phyloP scores from a whole-genome alignment of 1,139 yeast species.

The Saccharomycopsis hybrid region DNA sequence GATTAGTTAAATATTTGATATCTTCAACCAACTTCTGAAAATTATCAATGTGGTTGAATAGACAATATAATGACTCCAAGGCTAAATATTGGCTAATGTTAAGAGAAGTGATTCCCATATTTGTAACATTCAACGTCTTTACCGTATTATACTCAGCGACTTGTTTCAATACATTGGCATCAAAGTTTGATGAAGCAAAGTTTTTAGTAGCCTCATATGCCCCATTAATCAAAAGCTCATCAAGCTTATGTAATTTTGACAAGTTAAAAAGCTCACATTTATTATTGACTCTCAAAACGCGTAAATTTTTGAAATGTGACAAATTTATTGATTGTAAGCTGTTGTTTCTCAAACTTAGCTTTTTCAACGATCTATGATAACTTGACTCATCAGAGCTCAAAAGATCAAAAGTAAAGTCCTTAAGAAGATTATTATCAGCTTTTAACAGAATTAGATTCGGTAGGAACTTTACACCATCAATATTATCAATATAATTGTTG shows the following conservation, averaged over 20 bases:
- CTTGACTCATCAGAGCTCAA: not conserved
- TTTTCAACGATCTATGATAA: conserved; percentile 34
- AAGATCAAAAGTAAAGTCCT: conserved; percentile 22
- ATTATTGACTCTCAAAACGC: conserved; percentile 44
- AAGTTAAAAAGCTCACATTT: conserved; percentile 30
- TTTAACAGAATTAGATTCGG: conserved; percentile 37
- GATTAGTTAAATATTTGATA: conserved; percentile 30
- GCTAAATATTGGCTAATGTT: conserved; percentile 38
- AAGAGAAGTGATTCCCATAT: conserved; percentile 31
- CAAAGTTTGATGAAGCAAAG: not conserved
- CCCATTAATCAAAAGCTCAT: conserved; percentile 39
- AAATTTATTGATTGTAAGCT: conserved; percentile 32
- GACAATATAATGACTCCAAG: conserved; percentile 37
- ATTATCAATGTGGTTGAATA: conserved; percentile 40
- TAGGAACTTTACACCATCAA: conserved; percentile 35
- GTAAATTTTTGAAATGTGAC: conserved; percentile 33
- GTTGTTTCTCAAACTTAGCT: conserved; percentile 40
- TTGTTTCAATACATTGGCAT: conserved; percentile 16
- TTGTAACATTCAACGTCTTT: conserved; percentile 40
- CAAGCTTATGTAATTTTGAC: conserved; percentile 31
- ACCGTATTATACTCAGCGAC: conserved; percentile 34
- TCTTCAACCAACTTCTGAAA: conserved; percentile 34
- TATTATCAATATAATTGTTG: conserved; percentile 34
- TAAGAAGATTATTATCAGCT: conserved; percentile 38
- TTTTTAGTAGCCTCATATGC: conserved; percentile 24